These are phyloP conservation scores for Candida schatavii DNA, from an alignment of 805 yeast species.

Conservation along the genomic window DNA sequence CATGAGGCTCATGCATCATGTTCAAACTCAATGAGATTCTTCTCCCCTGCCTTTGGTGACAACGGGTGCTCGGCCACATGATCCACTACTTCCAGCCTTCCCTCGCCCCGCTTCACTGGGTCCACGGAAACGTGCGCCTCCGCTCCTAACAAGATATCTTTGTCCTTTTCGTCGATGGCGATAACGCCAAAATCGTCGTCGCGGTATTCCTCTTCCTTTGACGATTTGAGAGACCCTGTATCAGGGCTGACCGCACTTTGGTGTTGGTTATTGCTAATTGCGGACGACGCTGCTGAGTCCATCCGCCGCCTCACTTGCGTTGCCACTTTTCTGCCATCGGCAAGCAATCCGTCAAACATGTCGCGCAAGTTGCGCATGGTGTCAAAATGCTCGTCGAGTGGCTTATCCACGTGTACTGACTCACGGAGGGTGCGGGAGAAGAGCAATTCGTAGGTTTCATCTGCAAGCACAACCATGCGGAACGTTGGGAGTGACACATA, in stretches of 20 bases:
- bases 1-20: not conserved
- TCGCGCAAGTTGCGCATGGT: constrained; percentile 66
- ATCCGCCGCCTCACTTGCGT: constrained; percentile 83
- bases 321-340: constrained; percentile 92
- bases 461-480: constrained; percentile 91
- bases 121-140: constrained; percentile 43
- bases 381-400: constrained; percentile 44
- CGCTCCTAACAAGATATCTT: constrained; percentile 48
- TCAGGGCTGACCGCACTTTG: constrained; percentile 7
- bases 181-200: constrained; percentile 45
- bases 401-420: constrained; percentile 66
- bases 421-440: constrained; percentile 66
- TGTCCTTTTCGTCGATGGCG: constrained; percentile 41
- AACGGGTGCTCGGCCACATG: no score
- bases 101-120: constrained; percentile 13
- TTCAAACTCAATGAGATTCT: constrained; percentile 46
- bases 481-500: constrained; percentile 80
- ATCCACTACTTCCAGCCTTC: no score
- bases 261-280: constrained; percentile 12
- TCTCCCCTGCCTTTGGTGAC: no score
- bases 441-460: constrained; percentile 85
- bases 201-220: constrained; percentile 43
- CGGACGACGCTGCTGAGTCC: constrained; percentile 59
- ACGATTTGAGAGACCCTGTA: constrained; percentile 26
- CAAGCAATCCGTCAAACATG: constrained; percentile 85